A percentile compares a stretch with the other conserved stretches of the same genome.
phyloP scores from a whole-genome alignment of 495 filamentous ascomycete genomes.

The Penicillium antarcticum region DNA sequence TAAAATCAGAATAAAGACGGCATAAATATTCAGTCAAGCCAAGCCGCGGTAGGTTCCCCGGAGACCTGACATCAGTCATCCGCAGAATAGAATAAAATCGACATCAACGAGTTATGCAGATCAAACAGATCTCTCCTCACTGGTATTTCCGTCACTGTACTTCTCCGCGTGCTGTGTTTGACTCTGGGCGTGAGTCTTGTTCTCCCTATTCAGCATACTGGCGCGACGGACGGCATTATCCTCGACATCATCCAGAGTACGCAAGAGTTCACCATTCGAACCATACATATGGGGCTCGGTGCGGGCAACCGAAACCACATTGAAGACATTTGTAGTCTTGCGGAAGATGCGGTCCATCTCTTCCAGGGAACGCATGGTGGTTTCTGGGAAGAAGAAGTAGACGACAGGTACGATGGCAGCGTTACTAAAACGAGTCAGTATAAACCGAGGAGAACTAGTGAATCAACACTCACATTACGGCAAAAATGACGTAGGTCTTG shows the following conservation, averaged over 20 bases:
- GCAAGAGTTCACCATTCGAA: slow-evolving; percentile 63
- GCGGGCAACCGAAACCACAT: slow-evolving; percentile 56
- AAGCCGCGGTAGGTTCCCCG: too few species aligned
- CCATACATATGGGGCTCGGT: slow-evolving; percentile 67
- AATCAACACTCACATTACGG: slow-evolving; percentile 44
- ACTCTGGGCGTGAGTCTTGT: slow-evolving; percentile 1
- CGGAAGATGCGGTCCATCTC: slow-evolving; percentile 77
- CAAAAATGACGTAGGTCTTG: slow-evolving; percentile 68
- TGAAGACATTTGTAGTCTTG: slow-evolving; percentile 53
- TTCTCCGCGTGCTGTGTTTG: slow-evolving; percentile 26
- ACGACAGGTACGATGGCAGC: slow-evolving; percentile 65
- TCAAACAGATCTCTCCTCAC: slow-evolving; percentile 22
- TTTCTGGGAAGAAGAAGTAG: slow-evolving; percentile 78
- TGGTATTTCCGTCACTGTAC: slow-evolving; percentile 30
- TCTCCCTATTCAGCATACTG: slow-evolving; percentile 22
- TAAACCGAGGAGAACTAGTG: background rate
- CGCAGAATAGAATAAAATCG: too few species aligned
- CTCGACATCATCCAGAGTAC: slow-evolving; percentile 32
- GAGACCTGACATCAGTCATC: too few species aligned
- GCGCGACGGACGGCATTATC: slow-evolving; percentile 35
- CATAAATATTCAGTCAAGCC: background rate
- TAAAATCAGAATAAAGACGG: slow-evolving; percentile 3
- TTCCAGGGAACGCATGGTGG: slow-evolving; percentile 67
- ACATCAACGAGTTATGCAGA: too few species aligned
- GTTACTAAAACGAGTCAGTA: slow-evolving; percentile 45